Percentiles rank a stretch among this genome's conserved stretches.
Conservation (phyloP, 140 eudicot species). For the Cichorium intybus region DNA sequence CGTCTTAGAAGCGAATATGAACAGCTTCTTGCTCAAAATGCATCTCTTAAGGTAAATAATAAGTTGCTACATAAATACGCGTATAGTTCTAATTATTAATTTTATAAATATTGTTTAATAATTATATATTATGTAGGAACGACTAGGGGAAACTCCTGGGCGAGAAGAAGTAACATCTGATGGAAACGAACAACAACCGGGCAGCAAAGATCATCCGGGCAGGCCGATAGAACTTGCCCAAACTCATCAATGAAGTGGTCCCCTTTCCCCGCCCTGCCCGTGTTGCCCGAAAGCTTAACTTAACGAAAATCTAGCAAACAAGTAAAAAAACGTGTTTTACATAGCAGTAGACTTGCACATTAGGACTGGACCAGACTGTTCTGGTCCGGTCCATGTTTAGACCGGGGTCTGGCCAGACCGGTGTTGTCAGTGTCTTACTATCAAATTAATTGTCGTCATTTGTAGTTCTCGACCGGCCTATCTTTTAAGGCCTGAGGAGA, state of each 20-base stretch:
- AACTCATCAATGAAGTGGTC: constrained; percentile 44
- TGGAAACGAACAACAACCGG: constrained; percentile 47
- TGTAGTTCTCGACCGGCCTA: constrained; percentile 30
- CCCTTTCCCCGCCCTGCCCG: constrained; percentile 13
- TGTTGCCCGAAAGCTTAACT: constrained; percentile 37
- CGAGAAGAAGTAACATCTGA: constrained; percentile 47
- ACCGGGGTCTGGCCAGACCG: too few relatives aligned
- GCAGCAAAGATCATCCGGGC: constrained; percentile 40
- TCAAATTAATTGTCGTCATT: constrained; percentile 28
- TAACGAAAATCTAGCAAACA: constrained; percentile 39
- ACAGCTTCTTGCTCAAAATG: constrained; percentile 80
- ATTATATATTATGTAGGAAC: constrained; percentile 40
- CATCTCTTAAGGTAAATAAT: constrained; percentile 65
- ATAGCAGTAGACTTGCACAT: constrained; percentile 19
- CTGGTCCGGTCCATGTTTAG: too few relatives aligned
- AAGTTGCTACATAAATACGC: too few relatives aligned
- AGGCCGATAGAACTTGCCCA: constrained; percentile 37
- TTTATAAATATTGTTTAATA: background rate
- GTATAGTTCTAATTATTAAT: too few relatives aligned
- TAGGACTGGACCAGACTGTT: background rate
- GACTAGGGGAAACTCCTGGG: constrained; percentile 61
- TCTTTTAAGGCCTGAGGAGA: constrained; percentile 40
- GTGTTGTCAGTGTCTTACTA: constrained; percentile 20
- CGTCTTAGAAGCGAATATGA: constrained; percentile 71
- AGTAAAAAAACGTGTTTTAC: constrained; percentile 27